Conservation (phyloP, 2,329 filamentous ascomycete genomes). For the Nemania sp. region DNA sequence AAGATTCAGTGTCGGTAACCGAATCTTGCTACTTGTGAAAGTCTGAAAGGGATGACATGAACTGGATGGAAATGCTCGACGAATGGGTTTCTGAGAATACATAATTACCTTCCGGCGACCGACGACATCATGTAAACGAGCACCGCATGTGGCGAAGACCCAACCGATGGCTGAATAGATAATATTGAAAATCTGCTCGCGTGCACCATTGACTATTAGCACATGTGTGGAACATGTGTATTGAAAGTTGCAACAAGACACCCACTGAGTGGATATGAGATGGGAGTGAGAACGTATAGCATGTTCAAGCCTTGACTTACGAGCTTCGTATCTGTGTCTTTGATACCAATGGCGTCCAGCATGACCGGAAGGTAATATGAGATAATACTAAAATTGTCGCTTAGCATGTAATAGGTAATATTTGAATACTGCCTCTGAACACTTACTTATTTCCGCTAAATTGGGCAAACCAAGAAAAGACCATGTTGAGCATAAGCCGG, state of each 20-base stretch:
- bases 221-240: not conserved
- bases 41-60: not conserved
- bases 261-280: not conserved
- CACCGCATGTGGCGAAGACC: conserved; percentile 43
- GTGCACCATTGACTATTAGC: not conserved
- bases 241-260: not conserved
- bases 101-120: conserved; percentile 44
- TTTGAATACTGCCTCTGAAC: too few species aligned
- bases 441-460: conserved; percentile 45
- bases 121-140: conserved; percentile 45
- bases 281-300: not conserved
- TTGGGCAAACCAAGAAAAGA: conserved; percentile 47
- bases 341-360: conserved; percentile 46
- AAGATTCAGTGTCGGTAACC: not conserved
- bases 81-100: not conserved
- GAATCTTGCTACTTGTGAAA: too few species aligned
- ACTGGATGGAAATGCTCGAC: not conserved
- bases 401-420: not conserved
- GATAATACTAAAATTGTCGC: conserved; percentile 34
- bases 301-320: conserved; percentile 22
- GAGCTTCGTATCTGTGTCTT: conserved; percentile 43
- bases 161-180: conserved; percentile 46
- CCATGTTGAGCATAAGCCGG: conserved; percentile 45
- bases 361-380: conserved; percentile 47
- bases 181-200: conserved; percentile 40